phyloP scores from a whole-genome alignment of 768 basidiomycete genomes.

The Lyophyllum decastes region DNA sequence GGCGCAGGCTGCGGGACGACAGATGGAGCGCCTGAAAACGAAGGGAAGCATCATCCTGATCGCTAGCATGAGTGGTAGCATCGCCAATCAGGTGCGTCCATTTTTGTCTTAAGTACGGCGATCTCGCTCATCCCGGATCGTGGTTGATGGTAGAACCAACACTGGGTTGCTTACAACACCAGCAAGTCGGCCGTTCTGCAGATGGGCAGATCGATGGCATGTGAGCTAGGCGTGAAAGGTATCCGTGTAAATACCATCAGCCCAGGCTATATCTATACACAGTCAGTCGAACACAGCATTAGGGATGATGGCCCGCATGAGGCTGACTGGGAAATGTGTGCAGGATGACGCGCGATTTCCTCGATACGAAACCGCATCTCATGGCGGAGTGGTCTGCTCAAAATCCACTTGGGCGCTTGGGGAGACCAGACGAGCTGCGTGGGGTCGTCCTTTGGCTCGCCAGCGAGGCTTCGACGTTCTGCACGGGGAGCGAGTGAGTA shows the following conservation, averaged over 20 bases:
- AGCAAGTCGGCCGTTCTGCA: conserved; percentile 81
- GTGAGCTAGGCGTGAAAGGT: conserved; percentile 64
- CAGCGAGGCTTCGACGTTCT: conserved; percentile 7
- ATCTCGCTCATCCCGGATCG: not conserved
- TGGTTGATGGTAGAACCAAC: conserved; percentile 45
- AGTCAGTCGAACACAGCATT: conserved; percentile 30
- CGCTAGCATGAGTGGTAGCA: conserved; percentile 61
- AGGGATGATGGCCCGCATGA: not conserved
- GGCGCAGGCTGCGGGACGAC: conserved; percentile 59
- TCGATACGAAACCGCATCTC: conserved; percentile 56
- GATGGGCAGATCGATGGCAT: conserved; percentile 77
- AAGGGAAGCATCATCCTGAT: conserved; percentile 60
- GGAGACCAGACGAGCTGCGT: conserved; percentile 66
- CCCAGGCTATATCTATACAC: conserved; percentile 73
- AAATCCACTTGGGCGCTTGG: conserved; percentile 70
- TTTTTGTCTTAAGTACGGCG: not conserved
- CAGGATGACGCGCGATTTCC: conserved; percentile 64
- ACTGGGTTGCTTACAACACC: conserved; percentile 74
- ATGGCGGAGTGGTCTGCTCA: conserved; percentile 54
- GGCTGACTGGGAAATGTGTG: not conserved
- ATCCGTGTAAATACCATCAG: conserved; percentile 75
- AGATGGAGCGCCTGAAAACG: conserved; percentile 51
- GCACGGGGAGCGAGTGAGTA: conserved; percentile 11
- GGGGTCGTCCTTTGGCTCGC: conserved; percentile 38
- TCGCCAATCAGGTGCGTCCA: conserved; percentile 57